Base-by-base conservation (phyloP, 2,329 filamentous ascomycete genomes). In the Pseudonectria foliicola region DNA sequence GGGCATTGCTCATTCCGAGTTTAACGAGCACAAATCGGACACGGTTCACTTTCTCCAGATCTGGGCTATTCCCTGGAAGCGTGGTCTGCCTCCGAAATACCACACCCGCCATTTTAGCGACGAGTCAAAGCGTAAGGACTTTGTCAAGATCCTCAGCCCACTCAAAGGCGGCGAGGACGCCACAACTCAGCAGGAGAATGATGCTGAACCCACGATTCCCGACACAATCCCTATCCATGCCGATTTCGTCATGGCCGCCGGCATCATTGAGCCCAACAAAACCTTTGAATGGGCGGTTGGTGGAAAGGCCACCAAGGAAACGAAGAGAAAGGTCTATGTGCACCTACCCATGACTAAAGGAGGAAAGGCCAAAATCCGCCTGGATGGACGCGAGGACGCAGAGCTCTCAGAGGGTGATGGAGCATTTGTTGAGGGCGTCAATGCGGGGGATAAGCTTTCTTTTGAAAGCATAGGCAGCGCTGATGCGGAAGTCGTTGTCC, bases 11-110 rank as follows among this genome's bases (percentile, higher is more conserved):
- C 86, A 94, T 60, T 84, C 78, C 7, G 87, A 94, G 62, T 78
- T 82, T 62, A 92, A 90, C 60, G 80, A 92, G 61, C 79, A 86
- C 56, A 57, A 65, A 34, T 63, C 71, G 11, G 75, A 85, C 29
- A 77, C 82, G 15, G 82, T 86, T 10, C 86, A 93, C 56, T 93
- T 93, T 55, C 64, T 94, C 24, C 87, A 94, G 61, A 93, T 94
- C 50, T 94, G 86, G 87, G 85, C 81, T 1, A 67, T 85, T 32
- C 86, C 86, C 0, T 89, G 86, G 74, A 79, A 78, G 57, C 64
- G 70, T 14, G 81, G 84, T 1, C 68, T 94, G 31, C 70, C 71
- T 30, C 87, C 87, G 2, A 70, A 74, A 26, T 94, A 94, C 56
- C 82, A 87, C 59, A 92, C 84, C 4, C 71, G 69, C 40, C 73